Conservation (phyloP, 768 basidiomycete genomes). For the Scleroderma citrinum region DNA sequence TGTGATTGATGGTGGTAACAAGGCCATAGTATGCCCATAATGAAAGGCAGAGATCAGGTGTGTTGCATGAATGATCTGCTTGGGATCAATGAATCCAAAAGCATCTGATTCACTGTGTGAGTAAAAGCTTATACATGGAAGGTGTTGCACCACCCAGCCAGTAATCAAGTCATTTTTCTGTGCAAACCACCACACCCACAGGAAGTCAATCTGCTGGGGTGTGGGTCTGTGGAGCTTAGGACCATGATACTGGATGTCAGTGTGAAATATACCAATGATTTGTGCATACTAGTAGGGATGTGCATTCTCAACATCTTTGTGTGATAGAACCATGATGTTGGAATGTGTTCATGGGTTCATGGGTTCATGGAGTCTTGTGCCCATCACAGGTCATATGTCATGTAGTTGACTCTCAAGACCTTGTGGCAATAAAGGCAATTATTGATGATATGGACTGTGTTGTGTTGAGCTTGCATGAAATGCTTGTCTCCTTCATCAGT, state of each 20-base stretch:
- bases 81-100: background rate
- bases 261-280: slow-evolving; percentile 31
- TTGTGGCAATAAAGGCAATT: too few relatives aligned
- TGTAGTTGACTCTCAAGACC: too few relatives aligned
- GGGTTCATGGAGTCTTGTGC: slow-evolving; percentile 11
- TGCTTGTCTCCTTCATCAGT: too few relatives aligned
- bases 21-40: slow-evolving; percentile 4
- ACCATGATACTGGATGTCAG: background rate
- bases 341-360: slow-evolving; percentile 27
- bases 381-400: background rate
- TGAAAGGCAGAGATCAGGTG: background rate
- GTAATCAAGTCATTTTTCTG: too few relatives aligned
- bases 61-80: background rate
- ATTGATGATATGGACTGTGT: too few relatives aligned
- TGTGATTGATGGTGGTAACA: slow-evolving; percentile 11
- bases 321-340: slow-evolving; percentile 31
- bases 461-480: too few relatives aligned
- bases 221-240: background rate
- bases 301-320: slow-evolving; percentile 11
- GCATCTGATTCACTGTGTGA: background rate
- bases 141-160: background rate
- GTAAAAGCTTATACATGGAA: background rate
- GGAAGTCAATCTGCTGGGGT: background rate
- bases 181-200: background rate
- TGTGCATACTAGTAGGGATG: slow-evolving; percentile 36